Base-by-base conservation (phyloP, 176 grass and related monocot genomes). In the Zizania latifolia region DNA sequence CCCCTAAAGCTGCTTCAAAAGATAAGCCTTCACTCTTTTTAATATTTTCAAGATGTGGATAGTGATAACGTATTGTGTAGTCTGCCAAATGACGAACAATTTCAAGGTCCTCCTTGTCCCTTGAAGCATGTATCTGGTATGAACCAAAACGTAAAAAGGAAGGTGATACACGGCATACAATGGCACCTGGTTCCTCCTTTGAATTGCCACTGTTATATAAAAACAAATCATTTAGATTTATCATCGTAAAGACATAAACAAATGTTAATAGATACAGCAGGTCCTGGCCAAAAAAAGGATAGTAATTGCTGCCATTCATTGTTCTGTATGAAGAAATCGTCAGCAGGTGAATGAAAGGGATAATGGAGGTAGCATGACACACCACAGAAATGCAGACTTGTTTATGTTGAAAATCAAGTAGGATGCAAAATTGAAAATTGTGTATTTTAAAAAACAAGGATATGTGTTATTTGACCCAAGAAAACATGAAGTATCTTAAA, bases 131-230 rank as follows among this genome's bases (percentile, higher is more conserved):
- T 68, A 98, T 84, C 67, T 98, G 95, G 73, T 82, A 98, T 51
- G 95, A 98, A 75, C 95, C 95, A 39, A 98, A 98, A 7, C 95
- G 95, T 44, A 99, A 36, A 24, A 99, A 99, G 5, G 95, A 99
- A 1, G 86, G 91, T 11, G 91, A 84, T 56, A 99, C 86, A 32
- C 95, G 95, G 32, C 95, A 99, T 30, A 94, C 91, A 13, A 99
- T 92, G 66, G 95, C 95, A 41, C 95, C 95, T 53, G 91, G 95
- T 80, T 99, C 95, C 74, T 94, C 86, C 87, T 99, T 94, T 69
- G 91, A 48, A 90, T 99, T 99, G 23, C 95, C 95, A 84, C 95
- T 99, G 77, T 29, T 41, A 62, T 72, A 76, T 71, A 15, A 87
- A 51, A 4, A 62, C 2, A 71, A 60, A 73, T 3, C 10, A 51